A percentile compares a stretch with the other conserved stretches of the same genome.
Conservation (phyloP, 768 basidiomycete species). For the Agrocybe praecox region DNA sequence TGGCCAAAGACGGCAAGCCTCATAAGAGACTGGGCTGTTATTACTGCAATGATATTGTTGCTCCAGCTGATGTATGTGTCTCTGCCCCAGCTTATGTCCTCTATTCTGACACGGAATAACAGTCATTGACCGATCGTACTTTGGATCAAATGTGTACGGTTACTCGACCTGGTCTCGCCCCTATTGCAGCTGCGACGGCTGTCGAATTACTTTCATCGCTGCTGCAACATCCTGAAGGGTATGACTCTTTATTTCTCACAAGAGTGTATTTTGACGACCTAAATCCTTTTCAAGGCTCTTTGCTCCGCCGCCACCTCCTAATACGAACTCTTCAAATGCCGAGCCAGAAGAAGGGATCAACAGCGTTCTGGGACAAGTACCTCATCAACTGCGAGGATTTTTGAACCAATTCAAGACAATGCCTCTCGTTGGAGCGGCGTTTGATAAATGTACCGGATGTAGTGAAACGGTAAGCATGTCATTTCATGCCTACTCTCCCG, state of each 20-base stretch:
- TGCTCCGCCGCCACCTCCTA: constrained; percentile 71
- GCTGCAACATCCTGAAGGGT: constrained; percentile 91
- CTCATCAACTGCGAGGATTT: constrained; percentile 93
- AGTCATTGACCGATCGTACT: constrained; percentile 80
- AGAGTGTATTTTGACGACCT: background rate
- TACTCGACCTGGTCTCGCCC: constrained; percentile 90
- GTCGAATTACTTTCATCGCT: constrained; percentile 91
- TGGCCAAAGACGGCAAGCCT: constrained; percentile 27
- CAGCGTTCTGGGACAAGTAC: constrained; percentile 82
- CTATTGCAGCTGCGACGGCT: constrained; percentile 89
- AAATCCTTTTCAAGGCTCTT: constrained; percentile 30
- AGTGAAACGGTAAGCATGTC: constrained; percentile 67
- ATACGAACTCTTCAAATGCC: constrained; percentile 25
- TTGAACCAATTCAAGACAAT: constrained; percentile 86
- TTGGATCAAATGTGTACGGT: constrained; percentile 99
- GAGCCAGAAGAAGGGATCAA: constrained; percentile 31
- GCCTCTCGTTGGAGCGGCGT: constrained; percentile 85
- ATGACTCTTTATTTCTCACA: constrained; percentile 16
- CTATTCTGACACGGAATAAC: too few relatives aligned
- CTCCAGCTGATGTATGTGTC: constrained; percentile 80
- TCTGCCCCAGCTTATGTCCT: background rate
- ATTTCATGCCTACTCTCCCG: background rate
- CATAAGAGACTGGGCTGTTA: constrained; percentile 80
- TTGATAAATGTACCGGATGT: constrained; percentile 89
- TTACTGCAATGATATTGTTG: constrained; percentile 98